A percentile compares a stretch with the other conserved stretches of the same genome.
Evolutionary conservation across 164 flowering plant species (phyloP).

Genomic region (Berberis thunbergii): DNA sequence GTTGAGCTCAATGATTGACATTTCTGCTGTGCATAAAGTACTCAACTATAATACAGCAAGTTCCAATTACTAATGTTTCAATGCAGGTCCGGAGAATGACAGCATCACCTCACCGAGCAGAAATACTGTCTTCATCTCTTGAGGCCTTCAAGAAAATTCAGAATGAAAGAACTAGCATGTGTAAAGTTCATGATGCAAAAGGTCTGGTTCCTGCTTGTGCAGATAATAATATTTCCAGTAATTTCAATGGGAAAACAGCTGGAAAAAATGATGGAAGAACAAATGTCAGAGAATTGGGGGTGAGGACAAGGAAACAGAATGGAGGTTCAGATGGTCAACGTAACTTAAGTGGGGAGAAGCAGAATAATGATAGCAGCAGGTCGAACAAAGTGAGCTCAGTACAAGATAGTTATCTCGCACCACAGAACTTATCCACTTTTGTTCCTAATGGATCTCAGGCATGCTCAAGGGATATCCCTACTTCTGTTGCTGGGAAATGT

Average conservation of each 20-base stretch:
- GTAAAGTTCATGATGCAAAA: slow-evolving; percentile 19
- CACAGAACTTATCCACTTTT: slow-evolving; percentile 16
- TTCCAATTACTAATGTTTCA: not conserved
- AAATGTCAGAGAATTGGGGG: slow-evolving; percentile 20
- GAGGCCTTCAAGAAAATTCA: slow-evolving; percentile 94
- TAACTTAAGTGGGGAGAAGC: slow-evolving; percentile 27
- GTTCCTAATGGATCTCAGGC: slow-evolving; percentile 24
- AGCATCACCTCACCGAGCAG: slow-evolving; percentile 87
- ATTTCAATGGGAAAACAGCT: slow-evolving; percentile 16
- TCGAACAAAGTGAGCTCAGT: slow-evolving; percentile 19
- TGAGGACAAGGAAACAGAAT: slow-evolving; percentile 35
- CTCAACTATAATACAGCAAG: not conserved
- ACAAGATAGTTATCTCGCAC: slow-evolving; percentile 12
- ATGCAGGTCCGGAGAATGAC: slow-evolving; percentile 93
- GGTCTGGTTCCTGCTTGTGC: slow-evolving; percentile 14
- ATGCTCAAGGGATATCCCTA: slow-evolving; percentile 26
- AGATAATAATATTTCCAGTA: slow-evolving; percentile 9
- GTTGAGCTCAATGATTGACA: not conserved
- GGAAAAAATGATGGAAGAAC: slow-evolving; percentile 15
- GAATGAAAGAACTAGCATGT: slow-evolving; percentile 49
- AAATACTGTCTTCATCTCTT: slow-evolving; percentile 83
- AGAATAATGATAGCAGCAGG: slow-evolving; percentile 30
- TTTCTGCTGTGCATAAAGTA: too few relatives aligned
- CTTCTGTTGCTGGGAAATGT: slow-evolving; percentile 29
- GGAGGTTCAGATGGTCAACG: slow-evolving; percentile 23